A percentile compares a stretch with the other conserved stretches of the same genome.
Conservation (phyloP, 495 filamentous ascomycete species). For the Daldinia grandis region DNA sequence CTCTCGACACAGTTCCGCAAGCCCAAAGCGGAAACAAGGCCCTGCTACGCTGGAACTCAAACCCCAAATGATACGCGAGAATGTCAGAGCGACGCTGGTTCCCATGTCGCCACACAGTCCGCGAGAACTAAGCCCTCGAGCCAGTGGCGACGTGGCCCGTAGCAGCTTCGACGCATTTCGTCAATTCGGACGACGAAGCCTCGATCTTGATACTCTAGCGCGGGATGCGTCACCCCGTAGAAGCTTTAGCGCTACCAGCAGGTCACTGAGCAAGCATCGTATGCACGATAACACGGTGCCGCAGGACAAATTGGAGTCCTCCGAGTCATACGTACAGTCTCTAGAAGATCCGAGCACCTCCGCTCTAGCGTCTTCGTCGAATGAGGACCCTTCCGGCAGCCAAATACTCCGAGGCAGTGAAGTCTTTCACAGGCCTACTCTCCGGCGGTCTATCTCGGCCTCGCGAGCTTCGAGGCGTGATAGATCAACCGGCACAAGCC, state of each 20-base stretch:
- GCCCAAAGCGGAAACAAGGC: constrained; percentile 20
- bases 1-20: constrained; percentile 28
- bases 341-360: constrained; percentile 74
- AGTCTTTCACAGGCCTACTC: constrained; percentile 87
- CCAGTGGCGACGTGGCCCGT: constrained; percentile 54
- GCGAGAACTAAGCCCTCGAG: constrained; percentile 58
- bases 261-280: constrained; percentile 55
- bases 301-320: constrained; percentile 69
- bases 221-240: constrained; percentile 55
- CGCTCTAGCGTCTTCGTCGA: constrained; percentile 72
- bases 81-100: constrained; percentile 70
- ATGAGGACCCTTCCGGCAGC: constrained; percentile 85
- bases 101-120: constrained; percentile 60
- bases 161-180: constrained; percentile 54
- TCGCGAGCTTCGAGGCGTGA: constrained; percentile 38
- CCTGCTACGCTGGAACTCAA: constrained; percentile 47
- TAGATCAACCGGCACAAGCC: constrained; percentile 25
- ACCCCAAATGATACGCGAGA: constrained; percentile 65
- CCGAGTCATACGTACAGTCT: constrained; percentile 80
- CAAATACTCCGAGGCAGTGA: constrained; percentile 88
- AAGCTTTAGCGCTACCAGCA: constrained; percentile 66
- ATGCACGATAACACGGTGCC: constrained; percentile 51
- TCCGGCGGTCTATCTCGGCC: constrained; percentile 58
- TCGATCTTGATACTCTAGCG: constrained; percentile 55
- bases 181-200: constrained; percentile 59